Base-by-base conservation (phyloP, 306 rosid genomes). In the Dryas alaskensis region DNA sequence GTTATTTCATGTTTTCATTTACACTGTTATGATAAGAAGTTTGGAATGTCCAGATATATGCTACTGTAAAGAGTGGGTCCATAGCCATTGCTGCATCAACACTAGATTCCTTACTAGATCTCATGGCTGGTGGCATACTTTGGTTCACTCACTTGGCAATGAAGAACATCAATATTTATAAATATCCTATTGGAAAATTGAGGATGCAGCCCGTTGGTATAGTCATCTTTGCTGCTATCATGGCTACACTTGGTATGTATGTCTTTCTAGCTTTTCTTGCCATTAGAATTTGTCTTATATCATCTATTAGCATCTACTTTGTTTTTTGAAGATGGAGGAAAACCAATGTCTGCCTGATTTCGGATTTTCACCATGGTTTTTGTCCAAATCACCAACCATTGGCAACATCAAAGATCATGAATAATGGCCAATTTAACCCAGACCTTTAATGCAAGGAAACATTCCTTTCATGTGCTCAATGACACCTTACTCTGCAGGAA, bases 141-240 rank as follows among this genome's bases (percentile, higher is more conserved):
- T 92, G 97, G 98, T 94, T 87, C 78, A 88, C 96, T 46, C 99
- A 94, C 84, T 8, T 89, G 68, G 71, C 97, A 58, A 94, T 94
- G 99, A 94, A 86, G 81, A 87, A 49, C 72, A 76, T 88, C 60
- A 94, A 92, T 80, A 90, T 92, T 9, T 94, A 94, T 60, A 54
- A 80, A 65, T 92, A 88, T 58, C 99, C 99, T 4, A 94, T 94
- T 47, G 99, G 99, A 65, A 94, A 94, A 81, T 72, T 94, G 80
- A 88, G 99, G 74, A 80, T 94, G 67, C 99, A 94, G 78, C 98
- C 99, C 47, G 99, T 94, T 25, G 99, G 99, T 49, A 94, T 94
- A 25, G 82, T 94, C 74, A 84, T 94, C 78, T 92, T 94, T 81
- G 98, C 99, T 10, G 98, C 97, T 67, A 3, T 92, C 79, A 94